phyloP scores from a whole-genome alignment of 2,329 filamentous ascomycete species.

The Fusarium beomiforme region DNA sequence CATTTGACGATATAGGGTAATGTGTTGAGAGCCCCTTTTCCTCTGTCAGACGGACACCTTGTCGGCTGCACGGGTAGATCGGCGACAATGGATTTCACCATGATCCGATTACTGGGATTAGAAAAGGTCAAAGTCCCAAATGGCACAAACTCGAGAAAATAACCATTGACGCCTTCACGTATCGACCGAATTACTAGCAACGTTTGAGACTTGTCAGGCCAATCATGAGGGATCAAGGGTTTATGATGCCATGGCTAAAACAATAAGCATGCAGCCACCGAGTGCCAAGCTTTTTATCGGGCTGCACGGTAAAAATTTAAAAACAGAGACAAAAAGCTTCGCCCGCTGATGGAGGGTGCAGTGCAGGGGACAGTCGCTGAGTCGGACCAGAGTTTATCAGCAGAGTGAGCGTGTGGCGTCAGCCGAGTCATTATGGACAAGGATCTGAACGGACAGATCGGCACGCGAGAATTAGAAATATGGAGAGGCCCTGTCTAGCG shows the following conservation, averaged over 20 bases:
- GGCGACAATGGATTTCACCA: constrained; percentile 2
- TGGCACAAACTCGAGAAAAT: neutral
- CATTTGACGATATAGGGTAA: neutral
- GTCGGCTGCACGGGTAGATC: constrained; percentile 25
- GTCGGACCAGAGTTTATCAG: constrained; percentile 13
- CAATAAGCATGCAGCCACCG: constrained; percentile 44
- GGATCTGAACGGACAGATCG: constrained; percentile 41
- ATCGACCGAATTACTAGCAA: neutral
- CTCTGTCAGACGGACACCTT: neutral
- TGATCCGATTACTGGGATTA: neutral
- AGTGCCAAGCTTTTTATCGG: constrained; percentile 43
- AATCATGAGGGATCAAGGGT: constrained; percentile 17
- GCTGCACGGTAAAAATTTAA: constrained; percentile 42
- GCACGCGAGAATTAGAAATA: constrained; percentile 42
- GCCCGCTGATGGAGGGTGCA: constrained; percentile 12
- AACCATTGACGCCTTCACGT: neutral
- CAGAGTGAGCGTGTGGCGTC: constrained; percentile 21
- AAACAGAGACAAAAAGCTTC: constrained; percentile 41
- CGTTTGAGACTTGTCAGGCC: neutral
- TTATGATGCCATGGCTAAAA: constrained; percentile 20
- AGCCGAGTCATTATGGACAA: constrained; percentile 33
- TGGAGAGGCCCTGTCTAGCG: constrained; percentile 40
- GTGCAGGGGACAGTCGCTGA: neutral
- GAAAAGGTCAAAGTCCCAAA: neutral
- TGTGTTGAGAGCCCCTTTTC: neutral